Base-by-base conservation (phyloP, 495 filamentous ascomycete species). In the Annulohypoxylon moriforme region DNA sequence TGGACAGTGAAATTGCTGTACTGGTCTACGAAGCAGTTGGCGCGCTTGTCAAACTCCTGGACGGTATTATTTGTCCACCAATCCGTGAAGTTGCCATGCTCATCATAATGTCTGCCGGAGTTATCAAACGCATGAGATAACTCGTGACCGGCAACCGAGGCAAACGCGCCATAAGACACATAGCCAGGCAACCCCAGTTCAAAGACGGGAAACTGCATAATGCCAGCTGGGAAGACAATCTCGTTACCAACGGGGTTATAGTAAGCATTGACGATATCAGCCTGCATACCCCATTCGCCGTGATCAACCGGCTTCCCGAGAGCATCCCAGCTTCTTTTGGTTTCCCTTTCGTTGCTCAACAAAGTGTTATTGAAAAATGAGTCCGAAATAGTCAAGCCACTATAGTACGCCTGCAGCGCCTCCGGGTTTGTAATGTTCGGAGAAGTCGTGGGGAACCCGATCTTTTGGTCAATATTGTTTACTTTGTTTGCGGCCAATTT, bases 61-160 rank as follows among this genome's bases (percentile, higher is more conserved):
- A 92, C 84, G 0, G 91, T 93, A 55, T 82, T 78, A 11, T 89
- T 83, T 46, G 89, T 87, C 91, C 90, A 93, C 91, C 91, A 94
- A 70, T 90, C 83, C 0, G 86, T 88, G 65, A 84, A 88, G 66
- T 89, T 89, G 40, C 90, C 91, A 18, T 84, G 86, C 74, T 90
- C 83, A 67, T 92, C 89, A 56, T 89, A 92, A 71, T 90, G 86
- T 25, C 89, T 82, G 47, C 91, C 91, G 3, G 82, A 88, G 31
- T 84, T 89, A 76, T 94, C 91, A 69, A 94, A 93, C 13, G 90
- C 90, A 77, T 94, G 91, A 3, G 87, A 89, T 14, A 94, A 84
- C 74, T 94, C 91, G 77, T 94, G 91, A 8, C 91, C 91, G 50
- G 87, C 88, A 34, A 93, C 88, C 3, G 89, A 84, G 33, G 89